phyloP scores from a whole-genome alignment of 1,284 basidiomycete genomes.

The Coniferiporia sulphurascens region DNA sequence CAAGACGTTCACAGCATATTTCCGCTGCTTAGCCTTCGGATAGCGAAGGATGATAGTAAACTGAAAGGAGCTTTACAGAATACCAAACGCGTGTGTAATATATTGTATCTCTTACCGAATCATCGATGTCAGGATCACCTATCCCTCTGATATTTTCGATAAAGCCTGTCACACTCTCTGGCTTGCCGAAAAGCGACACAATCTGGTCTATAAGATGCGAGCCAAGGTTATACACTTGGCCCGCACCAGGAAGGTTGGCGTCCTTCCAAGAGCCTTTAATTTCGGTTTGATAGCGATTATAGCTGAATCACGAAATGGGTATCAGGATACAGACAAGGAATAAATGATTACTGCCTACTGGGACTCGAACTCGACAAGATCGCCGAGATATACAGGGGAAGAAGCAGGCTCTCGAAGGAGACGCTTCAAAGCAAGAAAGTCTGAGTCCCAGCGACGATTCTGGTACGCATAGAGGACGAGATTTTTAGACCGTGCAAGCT shows the following conservation, averaged over 20 bases:
- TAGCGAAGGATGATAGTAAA: slow-evolving; percentile 69
- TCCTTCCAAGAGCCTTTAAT: slow-evolving; percentile 75
- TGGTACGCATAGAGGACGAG: slow-evolving; percentile 75
- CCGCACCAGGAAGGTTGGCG: slow-evolving; percentile 45
- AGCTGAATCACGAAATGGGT: slow-evolving; percentile 40
- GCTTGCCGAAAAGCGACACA: slow-evolving; percentile 72
- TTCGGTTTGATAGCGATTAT: slow-evolving; percentile 69
- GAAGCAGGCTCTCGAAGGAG: slow-evolving; percentile 53
- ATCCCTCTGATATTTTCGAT: slow-evolving; percentile 63
- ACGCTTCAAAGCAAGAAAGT: slow-evolving; percentile 71
- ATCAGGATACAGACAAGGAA: not conserved
- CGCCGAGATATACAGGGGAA: slow-evolving; percentile 52
- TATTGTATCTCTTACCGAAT: slow-evolving; percentile 43
- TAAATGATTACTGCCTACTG: slow-evolving; percentile 41
- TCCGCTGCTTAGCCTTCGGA: slow-evolving; percentile 34
- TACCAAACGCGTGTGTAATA: slow-evolving; percentile 15
- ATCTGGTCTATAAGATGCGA: slow-evolving; percentile 76
- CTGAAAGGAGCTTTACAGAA: slow-evolving; percentile 31
- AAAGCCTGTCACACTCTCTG: slow-evolving; percentile 63
- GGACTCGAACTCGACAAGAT: slow-evolving; percentile 71
- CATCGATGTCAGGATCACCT: slow-evolving; percentile 62
- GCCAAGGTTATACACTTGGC: slow-evolving; percentile 61
- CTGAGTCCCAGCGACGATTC: slow-evolving; percentile 80
- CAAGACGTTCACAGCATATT: slow-evolving; percentile 62
- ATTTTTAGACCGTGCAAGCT: slow-evolving; percentile 59